phyloP scores from a whole-genome alignment of 495 filamentous ascomycete genomes.

The Penicillium robsamsonii region DNA sequence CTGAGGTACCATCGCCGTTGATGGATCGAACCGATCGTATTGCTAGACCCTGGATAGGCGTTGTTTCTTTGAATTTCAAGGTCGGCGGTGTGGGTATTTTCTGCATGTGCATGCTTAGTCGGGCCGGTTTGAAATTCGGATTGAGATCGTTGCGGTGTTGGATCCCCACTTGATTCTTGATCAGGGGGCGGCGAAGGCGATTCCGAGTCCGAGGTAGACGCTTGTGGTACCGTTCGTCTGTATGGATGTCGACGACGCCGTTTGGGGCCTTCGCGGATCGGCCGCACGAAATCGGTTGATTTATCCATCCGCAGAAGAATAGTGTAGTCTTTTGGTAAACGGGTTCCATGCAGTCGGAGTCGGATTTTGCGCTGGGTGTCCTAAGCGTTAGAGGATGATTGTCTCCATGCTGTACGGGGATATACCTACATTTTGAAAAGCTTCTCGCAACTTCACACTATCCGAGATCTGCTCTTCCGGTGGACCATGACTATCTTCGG shows the following conservation, averaged over 20 bases:
- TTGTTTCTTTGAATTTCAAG: constrained; percentile 58
- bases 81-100: constrained; percentile 28
- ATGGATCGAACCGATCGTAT: constrained; percentile 61
- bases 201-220: constrained; percentile 24
- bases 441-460: constrained; percentile 51
- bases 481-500: constrained; percentile 11
- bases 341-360: constrained; percentile 57
- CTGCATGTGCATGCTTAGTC: constrained; percentile 10
- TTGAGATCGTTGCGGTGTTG: not conserved
- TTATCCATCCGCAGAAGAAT: constrained; percentile 56
- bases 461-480: constrained; percentile 35
- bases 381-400: not conserved
- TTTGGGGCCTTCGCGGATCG: constrained; percentile 29
- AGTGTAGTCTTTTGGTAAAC: constrained; percentile 57
- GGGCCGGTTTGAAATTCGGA: not conserved
- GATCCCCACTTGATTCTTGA: not conserved
- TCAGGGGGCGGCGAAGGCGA: constrained; percentile 6
- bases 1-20: constrained; percentile 62
- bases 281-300: constrained; percentile 37
- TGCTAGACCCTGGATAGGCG: constrained; percentile 60
- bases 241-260: constrained; percentile 20
- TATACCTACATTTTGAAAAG: constrained; percentile 49
- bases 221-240: not conserved
- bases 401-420: not conserved
- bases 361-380: constrained; percentile 54